Evolutionary conservation across 2,329 filamentous ascomycete species (phyloP).

Genomic region (Ascochyta clinopodiicola): DNA sequence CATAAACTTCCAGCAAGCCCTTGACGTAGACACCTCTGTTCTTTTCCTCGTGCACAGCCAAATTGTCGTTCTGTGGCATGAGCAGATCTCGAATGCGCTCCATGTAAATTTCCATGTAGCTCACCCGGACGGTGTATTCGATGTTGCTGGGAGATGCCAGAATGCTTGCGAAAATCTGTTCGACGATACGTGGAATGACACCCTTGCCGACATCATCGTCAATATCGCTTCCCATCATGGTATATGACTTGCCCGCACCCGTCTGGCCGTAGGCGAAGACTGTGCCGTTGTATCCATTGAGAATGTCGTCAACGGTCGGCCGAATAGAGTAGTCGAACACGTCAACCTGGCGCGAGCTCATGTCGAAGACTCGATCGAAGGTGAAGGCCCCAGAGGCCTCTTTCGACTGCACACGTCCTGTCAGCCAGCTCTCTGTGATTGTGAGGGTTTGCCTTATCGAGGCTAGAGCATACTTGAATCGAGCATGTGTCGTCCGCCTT

Average conservation of each 20-base stretch:
- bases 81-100: slow-evolving; percentile 95
- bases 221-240: slow-evolving; percentile 97
- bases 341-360: slow-evolving; percentile 86
- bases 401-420: slow-evolving; percentile 65
- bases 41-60: slow-evolving; percentile 98
- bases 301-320: slow-evolving; percentile 93
- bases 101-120: slow-evolving; percentile 99
- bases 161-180: slow-evolving; percentile 97
- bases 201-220: slow-evolving; percentile 86
- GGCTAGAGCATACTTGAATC: slow-evolving; percentile 69
- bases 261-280: slow-evolving; percentile 99
- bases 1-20: slow-evolving; percentile 91
- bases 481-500: slow-evolving; percentile 86
- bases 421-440: slow-evolving; percentile 13
- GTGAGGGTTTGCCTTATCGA: neutral
- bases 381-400: slow-evolving; percentile 84
- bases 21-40: slow-evolving; percentile 96
- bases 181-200: slow-evolving; percentile 95
- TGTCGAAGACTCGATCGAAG: slow-evolving; percentile 97
- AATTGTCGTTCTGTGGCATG: slow-evolving; percentile 90
- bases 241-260: slow-evolving; percentile 97
- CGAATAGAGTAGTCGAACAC: slow-evolving; percentile 99
- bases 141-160: slow-evolving; percentile 89
- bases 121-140: slow-evolving; percentile 97
- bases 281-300: slow-evolving; percentile 98